Evolutionary conservation across 176 grass and related monocot species (phyloP), one percentile per base, ranked within the genome.

Genomic region (Tillandsia fasciculata): DNA sequence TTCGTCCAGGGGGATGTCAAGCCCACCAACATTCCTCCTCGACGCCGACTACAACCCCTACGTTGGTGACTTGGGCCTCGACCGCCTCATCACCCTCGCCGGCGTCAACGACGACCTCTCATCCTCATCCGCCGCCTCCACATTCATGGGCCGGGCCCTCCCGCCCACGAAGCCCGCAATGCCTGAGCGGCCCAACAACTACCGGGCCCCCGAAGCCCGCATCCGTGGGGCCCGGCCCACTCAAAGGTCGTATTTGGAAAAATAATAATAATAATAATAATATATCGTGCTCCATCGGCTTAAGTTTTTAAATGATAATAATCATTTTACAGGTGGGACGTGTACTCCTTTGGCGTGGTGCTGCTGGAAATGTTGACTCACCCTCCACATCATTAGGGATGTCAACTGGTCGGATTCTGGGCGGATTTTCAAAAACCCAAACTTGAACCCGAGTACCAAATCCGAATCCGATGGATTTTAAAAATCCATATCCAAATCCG

Each of bases 11-110:
- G 89, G 53, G 89, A 92, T 70, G 75, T 97, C 64, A 97, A 97
- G 76, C 89, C 93, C 1, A 87, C 93, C 56, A 97, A 97, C 86
- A 79, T 97, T 20, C 86, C 93, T 97, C 58, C 86, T 97, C 26
- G 93, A 92, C 59, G 74, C 58, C 9, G 89, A 97, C 68, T 87
- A 79, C 86, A 77, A 81, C 71, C 68, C 93, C 0, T 75, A 61
- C 52, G 33, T 92, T 71, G 80, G 86, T 1, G 93, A 97, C 86
- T 92, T 97, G 53, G 89, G 89, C 51, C 86, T 97, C 1, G 76
- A 79, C 48, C 84, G 83, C 28, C 93, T 97, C 1, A 82, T 97
- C 28, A 66, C 65, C 53, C 50, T 90, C 14, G 76, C 79, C 11
- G 82, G 89, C 24, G 76, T 72, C 81, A 66, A 64, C 12, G 47